Percentiles rank a stretch among this genome's conserved stretches.
phyloP scores from a whole-genome alignment of 768 basidiomycete genomes.

The Chalciporus sphaerocephalus region DNA sequence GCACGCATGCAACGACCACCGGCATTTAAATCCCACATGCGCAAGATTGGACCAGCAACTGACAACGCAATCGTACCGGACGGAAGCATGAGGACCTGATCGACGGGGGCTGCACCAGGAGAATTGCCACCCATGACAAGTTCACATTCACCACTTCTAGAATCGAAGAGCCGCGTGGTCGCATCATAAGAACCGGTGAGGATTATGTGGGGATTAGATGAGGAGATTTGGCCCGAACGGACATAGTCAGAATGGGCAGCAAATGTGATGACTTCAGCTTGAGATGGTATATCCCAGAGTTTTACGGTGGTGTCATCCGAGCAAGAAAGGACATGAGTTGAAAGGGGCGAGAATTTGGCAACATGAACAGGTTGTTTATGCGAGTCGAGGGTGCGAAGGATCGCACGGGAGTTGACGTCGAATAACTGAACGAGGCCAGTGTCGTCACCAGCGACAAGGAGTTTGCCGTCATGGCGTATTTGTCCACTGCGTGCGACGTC shows the following conservation, averaged over 20 bases:
- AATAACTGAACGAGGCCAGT: slow-evolving; percentile 91
- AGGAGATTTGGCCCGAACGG: slow-evolving; percentile 83
- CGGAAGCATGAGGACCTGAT: slow-evolving; percentile 90
- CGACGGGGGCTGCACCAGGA: slow-evolving; percentile 56
- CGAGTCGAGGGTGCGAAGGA: slow-evolving; percentile 85
- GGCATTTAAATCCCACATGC: slow-evolving; percentile 92
- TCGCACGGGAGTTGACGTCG: slow-evolving; percentile 89
- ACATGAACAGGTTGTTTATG: slow-evolving; percentile 98
- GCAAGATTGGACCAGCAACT: slow-evolving; percentile 85
- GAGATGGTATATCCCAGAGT: slow-evolving; percentile 93
- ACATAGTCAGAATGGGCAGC: slow-evolving; percentile 92
- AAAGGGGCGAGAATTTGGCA: slow-evolving; percentile 80
- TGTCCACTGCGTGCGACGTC: slow-evolving; percentile 88
- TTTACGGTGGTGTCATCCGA: slow-evolving; percentile 94
- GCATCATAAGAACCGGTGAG: slow-evolving; percentile 95
- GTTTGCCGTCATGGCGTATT: slow-evolving; percentile 90
- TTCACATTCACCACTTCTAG: slow-evolving; percentile 77
- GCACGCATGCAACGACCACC: slow-evolving; percentile 88
- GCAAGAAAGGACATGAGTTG: slow-evolving; percentile 86
- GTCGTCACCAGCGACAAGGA: slow-evolving; percentile 94
- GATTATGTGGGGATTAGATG: slow-evolving; percentile 76
- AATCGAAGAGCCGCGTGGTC: slow-evolving; percentile 83
- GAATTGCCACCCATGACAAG: slow-evolving; percentile 63
- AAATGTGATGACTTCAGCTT: slow-evolving; percentile 75
- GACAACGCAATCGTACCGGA: slow-evolving; percentile 83